Evolutionary conservation across 352 stramenopile species (phyloP).

Genomic region (Phytophthora kernoviae): DNA sequence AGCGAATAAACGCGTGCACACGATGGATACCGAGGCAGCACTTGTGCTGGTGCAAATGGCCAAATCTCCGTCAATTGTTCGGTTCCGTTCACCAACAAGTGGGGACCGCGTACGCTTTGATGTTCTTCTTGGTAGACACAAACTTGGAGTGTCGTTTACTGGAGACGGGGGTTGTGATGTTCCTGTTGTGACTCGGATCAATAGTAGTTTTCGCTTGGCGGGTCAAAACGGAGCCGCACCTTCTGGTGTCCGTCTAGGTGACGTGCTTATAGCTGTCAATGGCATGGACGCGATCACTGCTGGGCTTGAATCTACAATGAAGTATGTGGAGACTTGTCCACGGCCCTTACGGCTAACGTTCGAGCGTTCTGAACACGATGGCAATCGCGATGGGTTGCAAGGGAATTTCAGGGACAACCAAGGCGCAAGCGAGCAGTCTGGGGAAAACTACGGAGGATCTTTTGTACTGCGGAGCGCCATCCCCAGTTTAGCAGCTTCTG

Average conservation of each 20-base stretch:
- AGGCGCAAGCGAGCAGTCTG: constrained; percentile 22
- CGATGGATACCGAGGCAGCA: constrained; percentile 42
- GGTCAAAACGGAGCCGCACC: neutral
- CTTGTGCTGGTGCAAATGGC: constrained; percentile 36
- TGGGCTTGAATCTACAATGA: constrained; percentile 43
- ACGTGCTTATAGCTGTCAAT: constrained; percentile 66
- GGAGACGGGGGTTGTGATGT: constrained; percentile 49
- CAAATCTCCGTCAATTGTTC: constrained; percentile 40
- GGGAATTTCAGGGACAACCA: constrained; percentile 18
- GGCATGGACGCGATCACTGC: constrained; percentile 47
- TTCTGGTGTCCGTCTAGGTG: constrained; percentile 36
- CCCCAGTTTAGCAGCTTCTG: constrained; percentile 4
- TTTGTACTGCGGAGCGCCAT: constrained; percentile 17
- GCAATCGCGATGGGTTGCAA: no score
- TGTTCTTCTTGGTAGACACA: constrained; percentile 39
- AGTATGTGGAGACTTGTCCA: constrained; percentile 37
- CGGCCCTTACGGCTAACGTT: constrained; percentile 59
- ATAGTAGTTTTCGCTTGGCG: neutral
- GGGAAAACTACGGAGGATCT: constrained; percentile 10
- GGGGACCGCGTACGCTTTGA: constrained; percentile 40
- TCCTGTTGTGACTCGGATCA: constrained; percentile 51
- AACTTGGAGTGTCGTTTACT: constrained; percentile 51
- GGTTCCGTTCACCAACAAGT: constrained; percentile 39
- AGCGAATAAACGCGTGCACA: constrained; percentile 32
- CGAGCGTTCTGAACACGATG: constrained; percentile 41